Evolutionary conservation across 176 grass and related monocot species (phyloP).

Genomic region (Aegilops longissima): DNA sequence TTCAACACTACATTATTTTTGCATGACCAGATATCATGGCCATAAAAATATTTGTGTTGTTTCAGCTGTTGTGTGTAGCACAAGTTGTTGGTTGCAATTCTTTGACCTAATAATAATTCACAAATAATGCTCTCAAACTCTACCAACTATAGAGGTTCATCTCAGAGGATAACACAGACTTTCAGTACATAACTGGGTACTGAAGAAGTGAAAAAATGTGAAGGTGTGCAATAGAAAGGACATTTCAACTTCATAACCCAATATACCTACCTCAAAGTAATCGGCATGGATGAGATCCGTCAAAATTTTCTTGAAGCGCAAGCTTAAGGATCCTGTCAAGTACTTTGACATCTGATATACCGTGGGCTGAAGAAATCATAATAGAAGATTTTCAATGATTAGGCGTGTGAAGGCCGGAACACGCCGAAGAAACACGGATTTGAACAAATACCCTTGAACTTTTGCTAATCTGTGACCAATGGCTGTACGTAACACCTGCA

Average conservation of each 20-base stretch:
- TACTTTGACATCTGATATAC: slow-evolving; percentile 88
- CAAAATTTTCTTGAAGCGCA: slow-evolving; percentile 95
- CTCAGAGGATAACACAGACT: background rate
- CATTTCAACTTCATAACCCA: slow-evolving; percentile 8
- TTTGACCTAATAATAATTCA: slow-evolving; percentile 2
- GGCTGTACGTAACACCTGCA: slow-evolving; percentile 87
- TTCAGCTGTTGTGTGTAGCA: slow-evolving; percentile 5
- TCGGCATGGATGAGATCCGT: slow-evolving; percentile 87
- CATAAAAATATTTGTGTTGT: background rate
- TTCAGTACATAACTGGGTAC: background rate
- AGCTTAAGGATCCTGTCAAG: slow-evolving; percentile 73
- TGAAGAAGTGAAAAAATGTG: background rate
- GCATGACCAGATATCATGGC: background rate
- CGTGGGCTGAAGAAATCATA: slow-evolving; percentile 89
- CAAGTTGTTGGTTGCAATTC: background rate
- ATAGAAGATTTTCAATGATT: slow-evolving; percentile 88
- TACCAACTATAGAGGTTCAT: background rate
- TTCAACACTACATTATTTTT: background rate
- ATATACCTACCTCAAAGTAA: slow-evolving; percentile 98
- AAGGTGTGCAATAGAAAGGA: background rate
- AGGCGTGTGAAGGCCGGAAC: slow-evolving; percentile 72
- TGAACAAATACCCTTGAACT: slow-evolving; percentile 95
- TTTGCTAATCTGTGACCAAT: slow-evolving; percentile 89
- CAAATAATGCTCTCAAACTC: background rate
- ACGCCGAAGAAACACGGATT: slow-evolving; percentile 82